Evolutionary conservation across 225 moss, liverwort and hornwort species (phyloP), one percentile per base, ranked within the genome.

Genomic region (Lunularia cruciata): DNA sequence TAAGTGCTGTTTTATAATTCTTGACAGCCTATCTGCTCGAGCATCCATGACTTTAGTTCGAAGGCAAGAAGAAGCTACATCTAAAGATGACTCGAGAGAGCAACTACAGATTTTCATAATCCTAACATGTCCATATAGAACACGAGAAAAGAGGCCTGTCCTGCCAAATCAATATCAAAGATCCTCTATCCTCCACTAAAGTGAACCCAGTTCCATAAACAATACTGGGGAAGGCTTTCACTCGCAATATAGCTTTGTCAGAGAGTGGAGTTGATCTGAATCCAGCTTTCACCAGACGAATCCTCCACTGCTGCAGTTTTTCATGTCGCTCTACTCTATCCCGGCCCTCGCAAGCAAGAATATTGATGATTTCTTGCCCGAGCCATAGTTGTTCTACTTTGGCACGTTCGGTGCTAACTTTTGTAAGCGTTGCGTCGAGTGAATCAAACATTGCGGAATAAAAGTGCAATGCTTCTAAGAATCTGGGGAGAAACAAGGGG

Each of bases 281-380:
- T 35, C 92, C 92, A 15, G 86, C 87, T 81, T 84, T 89, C 2
- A 56, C 65, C 81, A 92, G 65, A 47, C 89, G 84, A 5, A 69
- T 80, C 59, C 89, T 76, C 92, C 92, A 92, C 71, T 88, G 86
- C 10, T 89, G 87, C 40, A 66, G 79, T 81, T 82, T 83, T 71
- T 92, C 92, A 70, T 89, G 92, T 71, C 92, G 78, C 45, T 89
- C 89, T 54, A 86, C 80, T 37, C 92, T 64, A 36, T 92, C 92
- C 30, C 67, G 68, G 27, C 89, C 89, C 69, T 92, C 88, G 32
- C 89, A 87, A 37, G 89, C 86, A 47, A 89, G 79, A 46, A 92
- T 80, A 60, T 92, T 92, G 72, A 89, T 89, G 57, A 89, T 86
- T 60, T 89, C 92, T 7, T 89, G 92, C 4, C 89, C 92, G 45